Evolutionary conservation across 257 asterid genomes (phyloP).

Genomic region (Solanum sejunctum): DNA sequence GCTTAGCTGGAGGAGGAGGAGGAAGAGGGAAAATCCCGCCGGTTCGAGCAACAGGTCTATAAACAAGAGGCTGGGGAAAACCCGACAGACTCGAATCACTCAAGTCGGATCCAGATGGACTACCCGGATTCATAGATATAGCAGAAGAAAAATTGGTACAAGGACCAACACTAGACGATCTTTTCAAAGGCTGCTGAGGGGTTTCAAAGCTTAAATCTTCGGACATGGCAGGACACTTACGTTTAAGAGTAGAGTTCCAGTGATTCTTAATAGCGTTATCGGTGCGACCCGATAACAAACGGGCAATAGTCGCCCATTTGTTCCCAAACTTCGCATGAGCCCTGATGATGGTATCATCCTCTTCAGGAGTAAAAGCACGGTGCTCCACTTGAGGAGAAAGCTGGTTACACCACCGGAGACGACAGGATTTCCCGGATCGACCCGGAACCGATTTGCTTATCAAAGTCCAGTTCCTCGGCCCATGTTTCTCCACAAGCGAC

Average conservation of each 20-base stretch:
- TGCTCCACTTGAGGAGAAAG: constrained; percentile 82
- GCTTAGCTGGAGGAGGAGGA: constrained; percentile 16
- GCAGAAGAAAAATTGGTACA: constrained; percentile 21
- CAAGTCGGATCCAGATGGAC: constrained; percentile 57
- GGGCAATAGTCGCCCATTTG: constrained; percentile 75
- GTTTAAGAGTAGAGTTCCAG: constrained; percentile 83
- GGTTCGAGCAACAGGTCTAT: constrained; percentile 38
- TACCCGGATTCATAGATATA: constrained; percentile 31
- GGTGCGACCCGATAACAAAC: constrained; percentile 60
- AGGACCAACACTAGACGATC: constrained; percentile 66
- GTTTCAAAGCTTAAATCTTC: constrained; percentile 59
- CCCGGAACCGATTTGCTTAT: constrained; percentile 70
- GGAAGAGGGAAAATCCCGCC: constrained; percentile 46
- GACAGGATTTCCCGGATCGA: constrained; percentile 69
- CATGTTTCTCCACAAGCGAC: constrained; percentile 50
- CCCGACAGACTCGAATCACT: constrained; percentile 48
- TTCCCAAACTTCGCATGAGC: constrained; percentile 72
- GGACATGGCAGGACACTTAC: constrained; percentile 57
- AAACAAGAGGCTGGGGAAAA: constrained; percentile 23
- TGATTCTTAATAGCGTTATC: constrained; percentile 79
- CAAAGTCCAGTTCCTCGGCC: constrained; percentile 73
- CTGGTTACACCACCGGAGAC: constrained; percentile 85
- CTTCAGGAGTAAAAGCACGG: constrained; percentile 54
- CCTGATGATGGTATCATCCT: constrained; percentile 49
- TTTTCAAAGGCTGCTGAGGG: constrained; percentile 40